Evolutionary conservation across 2,329 filamentous ascomycete species (phyloP), one percentile per base, ranked within the genome.

Genomic region (Clonostachys solani): DNA sequence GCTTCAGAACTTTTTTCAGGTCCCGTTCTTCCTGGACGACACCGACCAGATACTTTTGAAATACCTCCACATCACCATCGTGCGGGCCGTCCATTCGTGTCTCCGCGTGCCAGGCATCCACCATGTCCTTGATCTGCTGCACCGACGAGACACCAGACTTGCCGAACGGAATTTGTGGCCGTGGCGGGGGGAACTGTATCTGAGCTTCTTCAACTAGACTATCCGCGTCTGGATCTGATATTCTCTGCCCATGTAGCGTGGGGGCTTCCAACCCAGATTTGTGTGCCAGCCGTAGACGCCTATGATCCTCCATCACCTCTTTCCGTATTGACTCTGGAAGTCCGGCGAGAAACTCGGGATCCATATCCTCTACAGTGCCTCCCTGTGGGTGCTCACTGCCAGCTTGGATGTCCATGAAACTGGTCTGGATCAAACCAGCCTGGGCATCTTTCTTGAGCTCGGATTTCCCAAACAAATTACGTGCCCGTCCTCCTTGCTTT

Each of bases 11-110:
- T 65, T 95, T 96, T 6, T 78, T 77, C 67, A 94, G 75, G 61
- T 96, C 85, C 49, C 78, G 74, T 64, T 97, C 94, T 48, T 92
- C 84, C 2, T 69, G 50, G 1, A 96, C 77, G 1, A 97, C 89
- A 23, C 77, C 78, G 6, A 63, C 72, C 33, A 97, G 64, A 63
- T 95, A 97, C 57, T 73, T 78, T 46, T 77, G 80, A 50, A 97
- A 73, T 36, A 92, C 83, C 38, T 76, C 77, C 1, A 92, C 84
- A 64, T 99, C 94, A 48, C 87, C 83, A 0, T 68, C 67, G 64
- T 94, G 91, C 2, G 94, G 94, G 0, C 88, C 90, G 4, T 92
- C 86, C 6, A 74, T 73, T 35, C 65, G 71, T 50, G 92, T 95
- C 50, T 86, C 83, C 4, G 69, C 61, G 53, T 90, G 78, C 94